These are phyloP conservation scores for Termitomyces sp. DNA, from an alignment of 1,284 basidiomycete species.

Conservation along the genomic window DNA sequence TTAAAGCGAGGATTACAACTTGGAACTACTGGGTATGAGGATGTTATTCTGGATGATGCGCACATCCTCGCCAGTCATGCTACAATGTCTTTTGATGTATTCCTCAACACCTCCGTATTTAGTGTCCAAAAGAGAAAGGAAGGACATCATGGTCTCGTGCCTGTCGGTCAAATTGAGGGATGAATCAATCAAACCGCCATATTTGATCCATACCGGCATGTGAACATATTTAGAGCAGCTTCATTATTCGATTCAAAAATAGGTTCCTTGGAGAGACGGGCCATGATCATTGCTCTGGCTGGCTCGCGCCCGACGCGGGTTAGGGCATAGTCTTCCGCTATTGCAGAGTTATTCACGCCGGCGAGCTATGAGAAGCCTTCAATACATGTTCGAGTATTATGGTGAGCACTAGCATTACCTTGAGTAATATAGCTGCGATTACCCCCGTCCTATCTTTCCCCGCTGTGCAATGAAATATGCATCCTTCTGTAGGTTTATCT, in stretches of 20 bases:
- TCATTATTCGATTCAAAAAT: conserved; percentile 65
- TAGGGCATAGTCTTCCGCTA: conserved; percentile 71
- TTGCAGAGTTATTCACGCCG: conserved; percentile 55
- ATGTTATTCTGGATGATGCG: conserved; percentile 54
- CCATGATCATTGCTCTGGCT: conserved; percentile 60
- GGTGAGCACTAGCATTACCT: conserved; percentile 33
- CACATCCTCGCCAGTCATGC: conserved; percentile 58
- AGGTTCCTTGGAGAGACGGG: conserved; percentile 60
- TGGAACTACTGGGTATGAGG: conserved; percentile 30
- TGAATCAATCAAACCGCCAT: conserved; percentile 1
- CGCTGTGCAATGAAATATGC: conserved; percentile 74
- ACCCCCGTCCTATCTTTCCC: conserved; percentile 79
- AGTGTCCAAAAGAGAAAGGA: conserved; percentile 51
- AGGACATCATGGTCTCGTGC: conserved; percentile 66
- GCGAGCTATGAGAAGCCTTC: conserved; percentile 44
- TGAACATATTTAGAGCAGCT: conserved; percentile 73
- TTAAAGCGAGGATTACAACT: conserved; percentile 3
- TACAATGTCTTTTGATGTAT: conserved; percentile 51
- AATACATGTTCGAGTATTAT: background rate
- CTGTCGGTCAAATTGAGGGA: conserved; percentile 31
- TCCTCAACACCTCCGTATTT: conserved; percentile 64
- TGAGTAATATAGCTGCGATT: conserved; percentile 66
- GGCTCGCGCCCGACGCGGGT: conserved; percentile 75
- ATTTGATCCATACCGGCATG: conserved; percentile 51
- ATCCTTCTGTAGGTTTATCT: conserved; percentile 58